Evolutionary conservation across 2,329 filamentous ascomycete genomes (phyloP).

Genomic region (Colletotrichum cuscutae): DNA sequence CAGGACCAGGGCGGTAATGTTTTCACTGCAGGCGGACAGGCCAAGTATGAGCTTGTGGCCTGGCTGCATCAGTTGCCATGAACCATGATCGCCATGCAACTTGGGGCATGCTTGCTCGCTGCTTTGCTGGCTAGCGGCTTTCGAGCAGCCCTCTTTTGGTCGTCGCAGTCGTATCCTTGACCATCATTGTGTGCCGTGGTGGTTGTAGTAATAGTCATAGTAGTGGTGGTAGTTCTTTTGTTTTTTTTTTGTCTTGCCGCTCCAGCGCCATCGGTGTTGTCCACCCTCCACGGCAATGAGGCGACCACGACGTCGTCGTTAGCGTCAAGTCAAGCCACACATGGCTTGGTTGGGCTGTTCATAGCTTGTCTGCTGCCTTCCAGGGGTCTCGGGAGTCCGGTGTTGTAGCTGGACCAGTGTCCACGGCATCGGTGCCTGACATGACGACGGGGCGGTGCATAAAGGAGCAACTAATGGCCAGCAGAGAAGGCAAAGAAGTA

Average conservation of each 20-base stretch:
- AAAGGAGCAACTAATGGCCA: conserved; percentile 1
- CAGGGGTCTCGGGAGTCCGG: neutral
- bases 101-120: conserved; percentile 33
- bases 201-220: neutral
- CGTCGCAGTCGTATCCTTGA: conserved; percentile 2
- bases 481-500: neutral
- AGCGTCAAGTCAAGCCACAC: conserved; percentile 23
- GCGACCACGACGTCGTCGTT: conserved; percentile 16
- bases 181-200: neutral
- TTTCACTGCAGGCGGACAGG: conserved; percentile 41
- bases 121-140: conserved; percentile 34
- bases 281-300: conserved; percentile 1
- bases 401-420: conserved; percentile 2
- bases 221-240: neutral
- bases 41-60: conserved; percentile 39
- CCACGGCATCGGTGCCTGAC: conserved; percentile 26
- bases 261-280: conserved; percentile 21
- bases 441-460: conserved; percentile 24
- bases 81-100: conserved; percentile 50
- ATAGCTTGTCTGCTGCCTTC: conserved; percentile 14
- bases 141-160: conserved; percentile 14
- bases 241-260: conserved; percentile 3
- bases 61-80: conserved; percentile 47
- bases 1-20: conserved; percentile 40
- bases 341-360: conserved; percentile 13